Evolutionary conservation across 495 filamentous ascomycete genomes (phyloP).

Genomic region (Penicillium simplicissimum): DNA sequence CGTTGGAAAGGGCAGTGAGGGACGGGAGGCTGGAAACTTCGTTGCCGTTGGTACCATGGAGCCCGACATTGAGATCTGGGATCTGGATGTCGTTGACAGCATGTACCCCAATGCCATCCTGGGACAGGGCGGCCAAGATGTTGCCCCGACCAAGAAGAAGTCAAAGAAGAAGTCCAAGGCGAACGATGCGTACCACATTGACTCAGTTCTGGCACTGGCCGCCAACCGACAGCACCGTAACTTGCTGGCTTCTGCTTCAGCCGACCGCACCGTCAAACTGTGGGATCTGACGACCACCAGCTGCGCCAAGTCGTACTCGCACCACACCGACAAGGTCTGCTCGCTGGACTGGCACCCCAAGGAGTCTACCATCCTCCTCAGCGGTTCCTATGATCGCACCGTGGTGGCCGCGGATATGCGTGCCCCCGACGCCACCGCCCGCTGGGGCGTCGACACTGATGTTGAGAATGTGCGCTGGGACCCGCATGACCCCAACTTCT

Average conservation of each 20-base stretch:
- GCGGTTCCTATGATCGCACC: conserved; percentile 91
- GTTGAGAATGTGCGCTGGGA: conserved; percentile 93
- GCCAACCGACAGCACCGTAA: conserved; percentile 92
- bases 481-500: conserved; percentile 85
- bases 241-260: conserved; percentile 92
- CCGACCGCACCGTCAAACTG: conserved; percentile 94
- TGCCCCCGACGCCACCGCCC: conserved; percentile 75
- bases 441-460: conserved; percentile 92
- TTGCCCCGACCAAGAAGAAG: conserved; percentile 50
- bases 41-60: conserved; percentile 96
- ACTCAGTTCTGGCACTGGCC: conserved; percentile 86
- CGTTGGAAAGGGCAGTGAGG: conserved; percentile 65
- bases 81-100: conserved; percentile 90
- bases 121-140: conserved; percentile 70
- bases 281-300: conserved; percentile 92
- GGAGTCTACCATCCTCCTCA: conserved; percentile 84
- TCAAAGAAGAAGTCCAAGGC: conserved; percentile 82
- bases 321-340: conserved; percentile 95
- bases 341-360: conserved; percentile 87
- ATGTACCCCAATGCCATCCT: conserved; percentile 98
- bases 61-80: conserved; percentile 98
- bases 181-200: conserved; percentile 91
- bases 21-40: conserved; percentile 70
- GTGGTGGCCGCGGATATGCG: conserved; percentile 92
- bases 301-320: conserved; percentile 89